These are phyloP conservation scores for Didymella glomerata DNA, from an alignment of 2,329 filamentous ascomycete genomes.

Conservation along the genomic window DNA sequence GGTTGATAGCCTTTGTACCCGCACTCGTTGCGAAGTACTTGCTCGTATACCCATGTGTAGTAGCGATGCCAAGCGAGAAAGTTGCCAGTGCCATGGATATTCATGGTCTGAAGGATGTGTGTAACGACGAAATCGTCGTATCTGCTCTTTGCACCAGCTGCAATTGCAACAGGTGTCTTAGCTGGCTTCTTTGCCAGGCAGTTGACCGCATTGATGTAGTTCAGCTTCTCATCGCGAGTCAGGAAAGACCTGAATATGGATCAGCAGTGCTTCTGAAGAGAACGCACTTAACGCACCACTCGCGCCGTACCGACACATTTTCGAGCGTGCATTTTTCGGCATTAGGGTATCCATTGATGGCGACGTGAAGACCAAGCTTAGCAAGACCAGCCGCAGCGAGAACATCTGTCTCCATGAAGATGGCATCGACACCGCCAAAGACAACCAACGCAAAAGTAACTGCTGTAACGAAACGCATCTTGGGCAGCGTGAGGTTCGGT, in stretches of 20 bases:
- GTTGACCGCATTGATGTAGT: constrained; percentile 46
- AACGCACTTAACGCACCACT: constrained; percentile 51
- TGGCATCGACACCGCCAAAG: neutral
- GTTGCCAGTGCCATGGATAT: constrained; percentile 40
- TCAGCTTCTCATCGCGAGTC: constrained; percentile 18
- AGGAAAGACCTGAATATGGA: neutral
- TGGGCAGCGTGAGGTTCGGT: neutral
- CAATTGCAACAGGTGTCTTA: constrained; percentile 34
- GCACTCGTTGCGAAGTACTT: constrained; percentile 31
- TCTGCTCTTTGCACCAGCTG: constrained; percentile 40
- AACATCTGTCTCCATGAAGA: constrained; percentile 40
- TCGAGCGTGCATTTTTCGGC: constrained; percentile 47
- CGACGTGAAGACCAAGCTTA: constrained; percentile 45
- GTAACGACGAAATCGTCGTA: constrained; percentile 48
- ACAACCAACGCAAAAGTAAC: neutral
- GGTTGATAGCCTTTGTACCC: constrained; percentile 31
- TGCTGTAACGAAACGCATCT: neutral
- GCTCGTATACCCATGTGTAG: constrained; percentile 27
- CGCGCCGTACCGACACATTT: constrained; percentile 53
- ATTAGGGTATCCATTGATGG: constrained; percentile 34
- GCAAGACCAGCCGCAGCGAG: constrained; percentile 46
- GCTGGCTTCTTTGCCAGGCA: constrained; percentile 37
- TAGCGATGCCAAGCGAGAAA: constrained; percentile 33
- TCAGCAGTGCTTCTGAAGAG: neutral
- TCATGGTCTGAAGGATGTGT: constrained; percentile 43